Percentiles rank a stretch among this genome's conserved stretches.
Conservation (phyloP, 306 rosid genomes). For the Cajanus cajan region DNA sequence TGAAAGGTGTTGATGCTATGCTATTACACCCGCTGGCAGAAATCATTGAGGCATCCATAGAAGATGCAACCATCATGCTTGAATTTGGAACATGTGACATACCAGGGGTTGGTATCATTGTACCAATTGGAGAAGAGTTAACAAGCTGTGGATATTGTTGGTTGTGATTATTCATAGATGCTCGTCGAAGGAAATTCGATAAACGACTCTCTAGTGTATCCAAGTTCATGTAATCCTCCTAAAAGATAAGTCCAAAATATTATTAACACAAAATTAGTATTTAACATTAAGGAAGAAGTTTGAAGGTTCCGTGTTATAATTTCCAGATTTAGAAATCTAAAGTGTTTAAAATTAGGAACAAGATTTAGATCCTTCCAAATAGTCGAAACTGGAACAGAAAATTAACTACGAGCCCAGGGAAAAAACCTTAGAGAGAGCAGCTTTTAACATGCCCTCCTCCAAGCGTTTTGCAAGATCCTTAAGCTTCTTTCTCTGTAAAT, state of each 20-base stretch:
- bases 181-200: slow-evolving; percentile 44
- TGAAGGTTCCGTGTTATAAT: not conserved
- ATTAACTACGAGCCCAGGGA: not conserved
- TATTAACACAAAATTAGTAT: not conserved
- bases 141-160: slow-evolving; percentile 70
- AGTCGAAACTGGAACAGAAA: not conserved
- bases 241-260: slow-evolving; percentile 32
- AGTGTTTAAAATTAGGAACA: not conserved
- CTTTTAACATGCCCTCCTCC: slow-evolving; percentile 76
- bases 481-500: slow-evolving; percentile 42
- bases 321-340: not conserved
- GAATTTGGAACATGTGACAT: slow-evolving; percentile 78
- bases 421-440: slow-evolving; percentile 65
- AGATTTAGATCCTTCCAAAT: slow-evolving; percentile 4
- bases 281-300: not conserved
- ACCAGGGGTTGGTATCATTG: slow-evolving; percentile 98
- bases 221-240: slow-evolving; percentile 93
- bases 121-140: slow-evolving; percentile 64
- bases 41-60: slow-evolving; percentile 62
- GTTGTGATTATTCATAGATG: slow-evolving; percentile 47
- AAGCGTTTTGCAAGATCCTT: slow-evolving; percentile 73
- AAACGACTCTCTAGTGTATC: slow-evolving; percentile 80
- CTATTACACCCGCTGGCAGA: slow-evolving; percentile 53
- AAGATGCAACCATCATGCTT: slow-evolving; percentile 64
- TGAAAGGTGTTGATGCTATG: slow-evolving; percentile 54